These are phyloP conservation scores for Eucalyptus cloeziana DNA, from an alignment of 345 rosid species.

Conservation along the genomic window DNA sequence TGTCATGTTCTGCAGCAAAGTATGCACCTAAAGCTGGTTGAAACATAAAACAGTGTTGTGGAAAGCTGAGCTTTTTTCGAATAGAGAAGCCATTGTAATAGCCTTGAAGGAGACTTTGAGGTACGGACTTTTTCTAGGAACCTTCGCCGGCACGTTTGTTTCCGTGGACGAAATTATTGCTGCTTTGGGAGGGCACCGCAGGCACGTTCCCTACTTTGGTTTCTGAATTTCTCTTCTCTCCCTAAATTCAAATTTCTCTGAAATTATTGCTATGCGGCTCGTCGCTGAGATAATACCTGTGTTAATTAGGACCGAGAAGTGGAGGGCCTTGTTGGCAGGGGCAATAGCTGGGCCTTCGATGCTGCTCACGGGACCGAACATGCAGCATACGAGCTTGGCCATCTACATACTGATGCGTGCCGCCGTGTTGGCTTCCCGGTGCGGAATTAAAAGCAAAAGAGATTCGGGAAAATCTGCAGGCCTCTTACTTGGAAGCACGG, in stretches of 20 bases:
- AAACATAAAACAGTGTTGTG: no score
- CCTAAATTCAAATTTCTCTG: neutral
- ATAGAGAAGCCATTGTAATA: slow-evolving; percentile 51
- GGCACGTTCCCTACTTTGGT: slow-evolving; percentile 21
- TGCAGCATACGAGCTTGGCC: slow-evolving; percentile 81
- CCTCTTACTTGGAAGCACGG: slow-evolving; percentile 99
- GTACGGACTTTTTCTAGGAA: slow-evolving; percentile 84
- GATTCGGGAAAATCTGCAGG: slow-evolving; percentile 64
- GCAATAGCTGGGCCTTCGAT: slow-evolving; percentile 90
- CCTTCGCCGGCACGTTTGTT: slow-evolving; percentile 84
- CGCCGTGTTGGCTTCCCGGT: slow-evolving; percentile 79
- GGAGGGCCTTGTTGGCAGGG: slow-evolving; percentile 89
- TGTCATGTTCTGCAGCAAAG: no score
- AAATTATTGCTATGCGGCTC: neutral
- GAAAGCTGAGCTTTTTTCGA: slow-evolving; percentile 37
- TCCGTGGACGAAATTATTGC: slow-evolving; percentile 74
- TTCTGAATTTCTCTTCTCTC: neutral
- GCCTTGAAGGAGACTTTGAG: slow-evolving; percentile 81
- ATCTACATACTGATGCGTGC: slow-evolving; percentile 93
- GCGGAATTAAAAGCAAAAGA: slow-evolving; percentile 90
- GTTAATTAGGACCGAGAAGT: slow-evolving; percentile 57
- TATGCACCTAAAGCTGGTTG: no score
- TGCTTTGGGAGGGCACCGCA: slow-evolving; percentile 60
- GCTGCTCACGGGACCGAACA: slow-evolving; percentile 77
- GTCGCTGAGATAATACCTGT: neutral